A percentile compares a stretch with the other conserved stretches of the same genome.
These are phyloP conservation scores for Clarireedia hainanense DNA, from an alignment of 2,329 filamentous ascomycete genomes.

Conservation along the genomic window DNA sequence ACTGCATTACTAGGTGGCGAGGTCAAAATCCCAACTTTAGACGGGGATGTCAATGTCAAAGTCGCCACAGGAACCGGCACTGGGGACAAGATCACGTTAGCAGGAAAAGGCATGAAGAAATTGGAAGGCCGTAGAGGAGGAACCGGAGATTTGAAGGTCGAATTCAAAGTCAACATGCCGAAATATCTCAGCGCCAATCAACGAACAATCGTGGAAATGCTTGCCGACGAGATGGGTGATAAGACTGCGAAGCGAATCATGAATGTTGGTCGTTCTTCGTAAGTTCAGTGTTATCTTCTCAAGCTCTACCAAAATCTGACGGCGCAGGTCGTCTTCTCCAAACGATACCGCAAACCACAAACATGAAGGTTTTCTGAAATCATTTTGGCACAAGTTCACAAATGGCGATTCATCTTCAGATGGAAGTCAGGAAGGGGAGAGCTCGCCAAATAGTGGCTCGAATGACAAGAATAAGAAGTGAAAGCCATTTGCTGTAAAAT, in stretches of 20 bases:
- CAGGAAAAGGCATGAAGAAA: constrained; percentile 91
- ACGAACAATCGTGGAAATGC: constrained; percentile 85
- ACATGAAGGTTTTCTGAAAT: constrained; percentile 86
- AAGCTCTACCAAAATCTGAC: constrained; percentile 12
- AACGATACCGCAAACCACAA: constrained; percentile 44
- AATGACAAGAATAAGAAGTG: constrained; percentile 5
- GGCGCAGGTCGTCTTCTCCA: constrained; percentile 9
- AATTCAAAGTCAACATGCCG: constrained; percentile 92
- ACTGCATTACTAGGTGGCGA: constrained; percentile 90
- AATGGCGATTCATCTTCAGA: constrained; percentile 37
- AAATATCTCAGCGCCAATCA: constrained; percentile 91
- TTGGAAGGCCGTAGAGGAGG: constrained; percentile 59
- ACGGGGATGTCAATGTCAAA: constrained; percentile 84
- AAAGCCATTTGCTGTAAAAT: constrained; percentile 3
- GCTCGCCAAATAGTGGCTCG: constrained; percentile 1
- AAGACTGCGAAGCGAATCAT: constrained; percentile 87
- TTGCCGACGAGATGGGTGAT: constrained; percentile 93
- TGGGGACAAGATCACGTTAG: constrained; percentile 82
- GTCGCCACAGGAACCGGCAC: constrained; percentile 87
- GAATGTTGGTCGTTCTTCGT: constrained; percentile 59
- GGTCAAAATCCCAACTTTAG: constrained; percentile 80
- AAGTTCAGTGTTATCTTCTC: constrained; percentile 28
- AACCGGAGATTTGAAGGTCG: constrained; percentile 79
- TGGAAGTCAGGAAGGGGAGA: constrained; percentile 8
- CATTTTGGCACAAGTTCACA: constrained; percentile 87